Evolutionary conservation across 2,329 filamentous ascomycete species (phyloP).

Genomic region (Pseudopyrenochaeta lycopersici): DNA sequence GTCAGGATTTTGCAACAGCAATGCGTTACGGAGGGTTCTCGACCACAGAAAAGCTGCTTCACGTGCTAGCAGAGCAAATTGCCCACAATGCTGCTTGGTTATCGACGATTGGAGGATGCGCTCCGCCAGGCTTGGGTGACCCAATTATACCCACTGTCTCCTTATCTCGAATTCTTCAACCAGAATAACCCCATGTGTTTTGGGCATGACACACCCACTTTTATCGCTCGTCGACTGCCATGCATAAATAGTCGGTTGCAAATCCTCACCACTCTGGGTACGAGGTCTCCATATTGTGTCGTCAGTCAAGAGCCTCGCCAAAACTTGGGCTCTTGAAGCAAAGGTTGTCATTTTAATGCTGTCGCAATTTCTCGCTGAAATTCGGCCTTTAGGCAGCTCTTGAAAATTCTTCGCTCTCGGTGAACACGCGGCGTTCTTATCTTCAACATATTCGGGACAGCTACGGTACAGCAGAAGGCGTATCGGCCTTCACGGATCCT

Average conservation of each 20-base stretch:
- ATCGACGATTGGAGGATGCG: slow-evolving; percentile 38
- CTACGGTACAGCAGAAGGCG: slow-evolving; percentile 6
- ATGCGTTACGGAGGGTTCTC: slow-evolving; percentile 15
- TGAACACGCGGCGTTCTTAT: slow-evolving; percentile 18
- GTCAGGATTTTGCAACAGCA: slow-evolving; percentile 2
- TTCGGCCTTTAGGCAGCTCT: slow-evolving; percentile 4
- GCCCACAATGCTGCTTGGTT: slow-evolving; percentile 30
- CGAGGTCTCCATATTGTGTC: slow-evolving; percentile 27
- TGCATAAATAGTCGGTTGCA: slow-evolving; percentile 28
- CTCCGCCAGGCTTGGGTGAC: slow-evolving; percentile 35
- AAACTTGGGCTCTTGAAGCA: slow-evolving; percentile 1
- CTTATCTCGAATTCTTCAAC: slow-evolving; percentile 46
- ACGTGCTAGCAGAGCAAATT: slow-evolving; percentile 19
- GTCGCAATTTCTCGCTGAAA: slow-evolving; percentile 10
- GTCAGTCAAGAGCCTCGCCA: slow-evolving; percentile 27
- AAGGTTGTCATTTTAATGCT: neutral
- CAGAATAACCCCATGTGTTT: slow-evolving; percentile 31
- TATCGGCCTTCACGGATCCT: slow-evolving; percentile 20
- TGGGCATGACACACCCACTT: slow-evolving; percentile 40
- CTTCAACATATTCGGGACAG: slow-evolving; percentile 15
- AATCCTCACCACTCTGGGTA: slow-evolving; percentile 31
- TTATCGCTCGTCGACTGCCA: slow-evolving; percentile 33
- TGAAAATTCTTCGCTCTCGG: slow-evolving; percentile 18
- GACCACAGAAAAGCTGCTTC: slow-evolving; percentile 20
- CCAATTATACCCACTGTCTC: slow-evolving; percentile 46